Percentiles rank a stretch among this genome's conserved stretches.
Evolutionary conservation across 2,329 filamentous ascomycete species (phyloP).

Genomic region (Shiraia sp.): DNA sequence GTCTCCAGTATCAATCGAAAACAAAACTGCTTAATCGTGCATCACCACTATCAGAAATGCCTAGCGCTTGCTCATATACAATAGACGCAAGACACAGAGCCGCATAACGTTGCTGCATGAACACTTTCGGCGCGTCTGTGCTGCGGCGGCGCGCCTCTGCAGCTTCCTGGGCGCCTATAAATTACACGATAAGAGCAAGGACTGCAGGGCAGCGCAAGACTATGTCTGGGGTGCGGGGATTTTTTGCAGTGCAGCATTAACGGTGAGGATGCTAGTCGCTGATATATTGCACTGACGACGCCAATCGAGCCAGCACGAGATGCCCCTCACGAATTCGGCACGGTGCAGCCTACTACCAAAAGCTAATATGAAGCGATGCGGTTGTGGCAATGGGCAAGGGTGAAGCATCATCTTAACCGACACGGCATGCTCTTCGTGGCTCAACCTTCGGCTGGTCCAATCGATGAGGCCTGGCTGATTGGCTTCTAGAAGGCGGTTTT

Average conservation of each 20-base stretch:
- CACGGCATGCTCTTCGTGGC: slow-evolving; percentile 4
- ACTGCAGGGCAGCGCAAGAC: slow-evolving; percentile 9
- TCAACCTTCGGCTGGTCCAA: slow-evolving; percentile 17
- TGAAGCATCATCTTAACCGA: neutral
- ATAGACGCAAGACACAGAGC: slow-evolving; percentile 22
- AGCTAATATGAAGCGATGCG: neutral
- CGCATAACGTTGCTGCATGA: slow-evolving; percentile 37
- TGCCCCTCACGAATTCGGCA: slow-evolving; percentile 11
- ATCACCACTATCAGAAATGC: neutral
- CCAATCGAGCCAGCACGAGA: slow-evolving; percentile 7
- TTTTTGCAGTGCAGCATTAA: slow-evolving; percentile 12
- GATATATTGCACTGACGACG: slow-evolving; percentile 25
- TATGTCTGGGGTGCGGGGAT: slow-evolving; percentile 16
- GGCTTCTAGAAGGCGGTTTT: slow-evolving; percentile 32
- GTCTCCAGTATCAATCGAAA: no score
- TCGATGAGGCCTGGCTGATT: slow-evolving; percentile 19
- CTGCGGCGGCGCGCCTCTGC: slow-evolving; percentile 29
- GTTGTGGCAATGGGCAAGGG: slow-evolving; percentile 1
- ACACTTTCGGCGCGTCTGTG: slow-evolving; percentile 28
- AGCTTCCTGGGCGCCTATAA: slow-evolving; percentile 10
- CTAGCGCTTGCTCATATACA: neutral
- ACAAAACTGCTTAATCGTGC: no score
- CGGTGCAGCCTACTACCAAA: slow-evolving; percentile 5
- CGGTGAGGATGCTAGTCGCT: slow-evolving; percentile 22
- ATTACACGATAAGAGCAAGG: slow-evolving; percentile 14